Percentiles rank a stretch among this genome's conserved stretches.
Evolutionary conservation across 441 rosid genomes (phyloP).

Genomic region (Macaranga tanarius): DNA sequence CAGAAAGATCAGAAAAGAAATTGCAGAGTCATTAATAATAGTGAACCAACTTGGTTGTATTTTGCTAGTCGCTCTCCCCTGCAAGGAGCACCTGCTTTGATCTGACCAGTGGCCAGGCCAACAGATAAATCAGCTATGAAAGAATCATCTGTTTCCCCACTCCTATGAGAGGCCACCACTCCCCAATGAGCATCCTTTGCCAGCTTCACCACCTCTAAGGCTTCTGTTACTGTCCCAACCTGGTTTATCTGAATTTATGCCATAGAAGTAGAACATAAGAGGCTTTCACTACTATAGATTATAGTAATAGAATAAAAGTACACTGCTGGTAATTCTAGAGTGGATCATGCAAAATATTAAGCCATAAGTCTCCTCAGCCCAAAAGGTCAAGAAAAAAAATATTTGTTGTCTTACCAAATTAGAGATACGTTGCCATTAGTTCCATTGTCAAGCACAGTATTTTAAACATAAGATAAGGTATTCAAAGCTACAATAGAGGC

Average conservation of each 20-base stretch:
- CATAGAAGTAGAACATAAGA: slow-evolving; percentile 6
- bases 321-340: not conserved
- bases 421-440: too few species aligned
- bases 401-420: too few species aligned
- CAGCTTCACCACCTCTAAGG: slow-evolving; percentile 79
- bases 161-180: slow-evolving; percentile 80
- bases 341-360: not conserved
- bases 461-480: too few species aligned
- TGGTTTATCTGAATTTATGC: slow-evolving; percentile 67
- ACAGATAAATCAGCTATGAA: slow-evolving; percentile 90
- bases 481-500: not conserved
- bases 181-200: slow-evolving; percentile 96
- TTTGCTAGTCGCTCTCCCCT: slow-evolving; percentile 92
- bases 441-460: too few species aligned
- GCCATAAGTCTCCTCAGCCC: slow-evolving; percentile 4
- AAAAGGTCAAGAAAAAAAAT: not conserved
- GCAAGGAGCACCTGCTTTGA: slow-evolving; percentile 98
- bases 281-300: not conserved
- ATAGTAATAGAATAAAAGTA: not conserved
- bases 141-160: slow-evolving; percentile 91
- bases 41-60: slow-evolving; percentile 75
- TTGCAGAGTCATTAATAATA: slow-evolving; percentile 4
- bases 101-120: slow-evolving; percentile 78
- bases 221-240: slow-evolving; percentile 94
- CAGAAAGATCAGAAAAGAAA: not conserved